These are phyloP conservation scores for Paecilomyces sp. DNA, from an alignment of 2,329 filamentous ascomycete genomes.

Conservation along the genomic window DNA sequence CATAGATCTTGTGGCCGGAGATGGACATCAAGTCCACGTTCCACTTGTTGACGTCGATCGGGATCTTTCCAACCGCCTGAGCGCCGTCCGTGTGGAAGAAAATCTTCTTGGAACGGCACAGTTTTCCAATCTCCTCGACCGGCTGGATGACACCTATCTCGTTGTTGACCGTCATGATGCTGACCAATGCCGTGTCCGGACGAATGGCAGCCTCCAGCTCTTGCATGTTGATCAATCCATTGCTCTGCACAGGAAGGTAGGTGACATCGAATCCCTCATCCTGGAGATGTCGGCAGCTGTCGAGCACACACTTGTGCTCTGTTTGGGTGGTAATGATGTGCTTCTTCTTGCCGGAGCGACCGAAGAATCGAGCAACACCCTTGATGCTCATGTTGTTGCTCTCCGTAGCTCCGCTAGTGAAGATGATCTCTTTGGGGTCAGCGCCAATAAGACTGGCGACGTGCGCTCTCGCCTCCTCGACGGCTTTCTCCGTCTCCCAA, in stretches of 20 bases:
- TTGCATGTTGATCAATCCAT: constrained; percentile 77
- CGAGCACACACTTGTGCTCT: constrained; percentile 97
- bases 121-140: constrained; percentile 81
- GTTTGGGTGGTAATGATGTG: constrained; percentile 97
- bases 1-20: constrained; percentile 97
- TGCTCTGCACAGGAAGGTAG: constrained; percentile 84
- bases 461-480: constrained; percentile 78
- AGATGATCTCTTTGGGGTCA: constrained; percentile 96
- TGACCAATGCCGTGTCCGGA: constrained; percentile 85
- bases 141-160: constrained; percentile 99
- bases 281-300: constrained; percentile 93
- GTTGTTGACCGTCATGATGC: constrained; percentile 99
- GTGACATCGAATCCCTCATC: constrained; percentile 95
- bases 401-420: constrained; percentile 95
- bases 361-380: constrained; percentile 93
- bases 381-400: constrained; percentile 99
- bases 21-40: constrained; percentile 99
- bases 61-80: constrained; percentile 98
- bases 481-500: constrained; percentile 94
- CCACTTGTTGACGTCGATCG: constrained; percentile 93
- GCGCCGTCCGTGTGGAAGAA: constrained; percentile 98
- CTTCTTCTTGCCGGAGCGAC: constrained; percentile 88
- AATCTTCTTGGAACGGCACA: constrained; percentile 85
- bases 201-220: constrained; percentile 82
- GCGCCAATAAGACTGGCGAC: constrained; percentile 84